Percentiles rank a stretch among this genome's conserved stretches.
Conservation (phyloP, 768 basidiomycete species). For the Panaeolus papilionaceus region DNA sequence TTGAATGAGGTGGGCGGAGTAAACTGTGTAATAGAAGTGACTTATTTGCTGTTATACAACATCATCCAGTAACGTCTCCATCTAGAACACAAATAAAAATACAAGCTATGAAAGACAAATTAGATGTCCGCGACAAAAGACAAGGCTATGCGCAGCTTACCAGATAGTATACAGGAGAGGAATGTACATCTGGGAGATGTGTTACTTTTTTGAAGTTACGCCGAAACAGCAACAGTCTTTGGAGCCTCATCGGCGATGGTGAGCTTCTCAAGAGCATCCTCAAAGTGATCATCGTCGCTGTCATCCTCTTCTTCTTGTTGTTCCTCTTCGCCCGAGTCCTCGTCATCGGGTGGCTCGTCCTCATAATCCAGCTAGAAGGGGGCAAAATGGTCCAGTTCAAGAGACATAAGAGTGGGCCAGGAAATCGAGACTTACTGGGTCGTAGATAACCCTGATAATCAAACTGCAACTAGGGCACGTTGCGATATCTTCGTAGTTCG, state of each 20-base stretch:
- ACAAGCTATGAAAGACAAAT: slow-evolving; percentile 2
- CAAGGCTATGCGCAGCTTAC: background rate
- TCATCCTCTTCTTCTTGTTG: slow-evolving; percentile 45
- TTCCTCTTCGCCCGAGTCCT: slow-evolving; percentile 48
- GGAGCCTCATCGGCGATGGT: slow-evolving; percentile 46
- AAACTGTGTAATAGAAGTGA: background rate
- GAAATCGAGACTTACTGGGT: slow-evolving; percentile 71
- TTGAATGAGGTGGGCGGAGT: too few relatives aligned
- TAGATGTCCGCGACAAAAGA: background rate
- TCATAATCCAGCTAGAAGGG: slow-evolving; percentile 77
- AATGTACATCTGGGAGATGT: slow-evolving; percentile 5
- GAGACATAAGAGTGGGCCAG: slow-evolving; percentile 6
- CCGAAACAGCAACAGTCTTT: slow-evolving; percentile 31
- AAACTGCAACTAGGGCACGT: slow-evolving; percentile 97
- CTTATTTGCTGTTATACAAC: background rate
- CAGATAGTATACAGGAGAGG: background rate
- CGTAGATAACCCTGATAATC: slow-evolving; percentile 90
- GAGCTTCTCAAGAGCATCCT: slow-evolving; percentile 73
- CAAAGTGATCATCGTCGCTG: slow-evolving; percentile 54
- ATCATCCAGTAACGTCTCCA: background rate
- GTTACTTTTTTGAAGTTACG: slow-evolving; percentile 24
- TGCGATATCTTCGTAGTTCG: slow-evolving; percentile 91
- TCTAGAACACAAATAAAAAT: background rate
- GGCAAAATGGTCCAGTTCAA: slow-evolving; percentile 19
- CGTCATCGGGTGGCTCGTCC: slow-evolving; percentile 69